Percentiles rank a stretch among this genome's conserved stretches.
These are phyloP conservation scores for Diversispora eburnea DNA, from an alignment of 192 early-diverging fungal species.

Conservation along the genomic window DNA sequence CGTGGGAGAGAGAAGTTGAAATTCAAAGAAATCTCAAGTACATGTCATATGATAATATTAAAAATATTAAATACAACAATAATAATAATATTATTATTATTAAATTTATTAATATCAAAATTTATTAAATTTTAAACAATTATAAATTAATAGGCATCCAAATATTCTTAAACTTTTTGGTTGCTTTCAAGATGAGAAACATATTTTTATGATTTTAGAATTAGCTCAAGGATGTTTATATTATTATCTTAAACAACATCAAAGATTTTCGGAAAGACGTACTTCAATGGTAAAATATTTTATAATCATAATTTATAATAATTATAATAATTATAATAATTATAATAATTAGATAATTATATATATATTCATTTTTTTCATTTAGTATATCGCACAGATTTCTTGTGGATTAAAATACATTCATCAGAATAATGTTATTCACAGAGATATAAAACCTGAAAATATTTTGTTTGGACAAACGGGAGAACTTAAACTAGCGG, in stretches of 20 bases:
- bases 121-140: too few relatives aligned
- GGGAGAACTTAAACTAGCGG: conserved; percentile 90
- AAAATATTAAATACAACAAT: background rate
- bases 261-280: conserved; percentile 66
- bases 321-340: background rate
- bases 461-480: conserved; percentile 83
- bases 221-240: conserved; percentile 93
- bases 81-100: too few relatives aligned
- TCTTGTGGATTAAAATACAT: conserved; percentile 79
- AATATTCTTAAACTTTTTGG: conserved; percentile 93
- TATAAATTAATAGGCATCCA: conserved; percentile 63
- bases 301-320: background rate
- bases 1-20: conserved; percentile 90
- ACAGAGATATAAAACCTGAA: conserved; percentile 96
- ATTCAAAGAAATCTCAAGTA: conserved; percentile 89
- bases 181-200: conserved; percentile 92
- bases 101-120: too few relatives aligned
- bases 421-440: conserved; percentile 87
- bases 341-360: background rate
- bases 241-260: conserved; percentile 70
- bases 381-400: conserved; percentile 86
- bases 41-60: background rate
- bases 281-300: conserved; percentile 61
- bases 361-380: background rate
- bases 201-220: conserved; percentile 91